Base-by-base conservation (phyloP, 2,329 filamentous ascomycete genomes). In the Sporothrix variecibatus region DNA sequence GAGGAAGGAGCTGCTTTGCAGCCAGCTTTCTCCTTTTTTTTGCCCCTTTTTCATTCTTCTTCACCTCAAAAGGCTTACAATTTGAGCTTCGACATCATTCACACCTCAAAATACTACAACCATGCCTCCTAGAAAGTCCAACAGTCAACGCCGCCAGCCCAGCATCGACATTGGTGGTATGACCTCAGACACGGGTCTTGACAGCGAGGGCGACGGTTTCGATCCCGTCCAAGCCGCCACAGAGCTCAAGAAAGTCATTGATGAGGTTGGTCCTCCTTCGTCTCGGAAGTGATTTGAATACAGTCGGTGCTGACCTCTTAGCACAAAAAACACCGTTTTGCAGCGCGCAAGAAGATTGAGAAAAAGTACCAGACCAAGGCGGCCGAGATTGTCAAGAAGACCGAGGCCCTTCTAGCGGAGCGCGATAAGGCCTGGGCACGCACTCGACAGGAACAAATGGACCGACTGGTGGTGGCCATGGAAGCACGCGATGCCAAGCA, bases 311-410 rank as follows among this genome's bases (percentile, higher is more conserved):
- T 72, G 20, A 72, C 17, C 20, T 1, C 9, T 7, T 58, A 78
- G 77, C 74, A 76, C 75, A 78, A 78, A 69, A 76, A 77, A 49
- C 76, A 73, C 38, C 75, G 77, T 0, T 74, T 72, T 31, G 72
- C 53, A 2, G 51, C 62, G 1, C 76, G 77, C 56, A 75, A 77
- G 58, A 73, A 77, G 49, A 79, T 79, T 71, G 76, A 78, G 72
- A 72, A 72, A 8, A 58, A 69, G 43, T 76, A 76, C 56, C 71
- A 76, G 38, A 68, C 72, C 62, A 73, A 68, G 49, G 77, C 79
- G 40, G 73, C 77, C 67, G 75, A 76, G 38, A 77, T 79, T 65
- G 75, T 74, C 73, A 67, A 74, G 64, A 76, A 73, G 12, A 72
- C 77, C 5, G 75, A 77, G 38, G 75, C 72, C 34, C 76, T 73